Evolutionary conservation across 73 alveolate genomes (phyloP).

Genomic region (Symbiodinium natans): DNA sequence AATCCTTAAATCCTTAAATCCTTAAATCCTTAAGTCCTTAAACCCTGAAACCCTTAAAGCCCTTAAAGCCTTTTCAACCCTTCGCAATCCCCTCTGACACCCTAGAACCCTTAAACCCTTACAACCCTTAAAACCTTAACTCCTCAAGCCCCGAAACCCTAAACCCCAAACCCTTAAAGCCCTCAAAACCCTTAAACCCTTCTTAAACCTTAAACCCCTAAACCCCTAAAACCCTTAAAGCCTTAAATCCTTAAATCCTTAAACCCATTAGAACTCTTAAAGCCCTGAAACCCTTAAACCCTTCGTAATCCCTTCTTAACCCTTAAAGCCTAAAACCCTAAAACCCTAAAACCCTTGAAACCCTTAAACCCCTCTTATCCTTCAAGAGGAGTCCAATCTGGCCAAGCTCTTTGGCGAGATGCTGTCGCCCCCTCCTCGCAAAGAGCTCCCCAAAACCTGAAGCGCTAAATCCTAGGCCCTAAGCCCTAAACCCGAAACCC

Average conservation of each 20-base stretch:
- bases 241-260: neutral
- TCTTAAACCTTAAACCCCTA: neutral
- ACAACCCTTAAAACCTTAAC: neutral
- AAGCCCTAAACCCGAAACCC: no score
- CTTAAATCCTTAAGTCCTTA: no score
- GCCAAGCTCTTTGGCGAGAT: slow-evolving; percentile 84
- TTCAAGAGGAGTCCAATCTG: slow-evolving; percentile 56
- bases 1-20: no score
- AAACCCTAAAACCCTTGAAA: neutral
- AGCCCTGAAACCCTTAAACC: neutral
- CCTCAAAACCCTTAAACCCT: neutral
- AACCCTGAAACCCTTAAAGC: neutral
- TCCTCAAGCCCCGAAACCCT: neutral
- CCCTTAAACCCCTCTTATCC: neutral
- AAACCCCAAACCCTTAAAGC: neutral
- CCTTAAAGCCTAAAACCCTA: neutral
- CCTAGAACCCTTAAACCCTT: no score
- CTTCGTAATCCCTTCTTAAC: neutral
- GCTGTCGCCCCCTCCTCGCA: slow-evolving; percentile 44
- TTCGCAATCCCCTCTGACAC: no score
- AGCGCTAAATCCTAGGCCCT: no score
- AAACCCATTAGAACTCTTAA: neutral
- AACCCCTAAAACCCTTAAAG: neutral
- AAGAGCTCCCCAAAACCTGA: no score
- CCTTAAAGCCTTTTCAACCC: no score